These are phyloP conservation scores for Pythium scleroteichum DNA, from an alignment of 352 stramenopile species.

Conservation along the genomic window DNA sequence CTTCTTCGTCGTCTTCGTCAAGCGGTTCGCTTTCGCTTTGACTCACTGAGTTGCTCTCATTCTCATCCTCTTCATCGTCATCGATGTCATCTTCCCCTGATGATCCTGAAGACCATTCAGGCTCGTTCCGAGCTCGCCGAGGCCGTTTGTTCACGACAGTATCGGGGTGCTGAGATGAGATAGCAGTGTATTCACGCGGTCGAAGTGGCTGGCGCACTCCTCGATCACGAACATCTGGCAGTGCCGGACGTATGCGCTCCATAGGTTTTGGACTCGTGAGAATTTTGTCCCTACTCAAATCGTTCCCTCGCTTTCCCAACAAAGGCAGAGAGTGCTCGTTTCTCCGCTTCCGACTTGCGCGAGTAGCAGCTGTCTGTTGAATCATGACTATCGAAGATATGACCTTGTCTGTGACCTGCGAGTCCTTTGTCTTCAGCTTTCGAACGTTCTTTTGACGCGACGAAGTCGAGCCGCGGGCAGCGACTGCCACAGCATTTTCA, in stretches of 20 bases:
- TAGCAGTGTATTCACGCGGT: too few relatives aligned
- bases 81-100: too few relatives aligned
- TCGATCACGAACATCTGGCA: not conserved
- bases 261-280: too few relatives aligned
- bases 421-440: not conserved
- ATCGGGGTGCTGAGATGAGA: too few relatives aligned
- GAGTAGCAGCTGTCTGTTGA: not conserved
- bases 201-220: too few relatives aligned
- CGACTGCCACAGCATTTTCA: not conserved
- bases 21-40: not conserved
- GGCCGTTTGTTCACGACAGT: too few relatives aligned
- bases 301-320: not conserved
- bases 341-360: constrained; percentile 1
- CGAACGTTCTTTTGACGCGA: not conserved
- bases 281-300: too few relatives aligned
- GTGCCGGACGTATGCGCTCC: not conserved
- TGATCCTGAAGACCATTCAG: not conserved
- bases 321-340: constrained; percentile 20
- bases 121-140: not conserved
- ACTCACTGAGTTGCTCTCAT: not conserved
- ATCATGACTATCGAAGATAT: constrained; percentile 3
- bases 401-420: not conserved
- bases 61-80: not conserved
- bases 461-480: not conserved
- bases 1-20: not conserved